Conservation (phyloP, 2,329 filamentous ascomycete genomes). For the Pseudogymnoascus sp. region DNA sequence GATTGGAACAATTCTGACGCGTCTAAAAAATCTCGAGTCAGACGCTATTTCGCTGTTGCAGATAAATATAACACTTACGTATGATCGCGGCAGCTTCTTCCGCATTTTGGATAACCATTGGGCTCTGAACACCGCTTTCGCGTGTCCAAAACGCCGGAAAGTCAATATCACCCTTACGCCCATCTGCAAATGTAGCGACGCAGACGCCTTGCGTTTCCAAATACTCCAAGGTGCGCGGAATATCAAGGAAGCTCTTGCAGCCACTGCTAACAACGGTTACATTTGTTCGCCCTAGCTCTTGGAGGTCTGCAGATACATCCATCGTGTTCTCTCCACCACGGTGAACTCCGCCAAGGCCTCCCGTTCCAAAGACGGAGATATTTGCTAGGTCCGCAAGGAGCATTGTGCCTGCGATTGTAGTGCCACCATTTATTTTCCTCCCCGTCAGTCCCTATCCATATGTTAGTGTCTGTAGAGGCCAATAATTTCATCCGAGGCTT, state of each 20-base stretch:
- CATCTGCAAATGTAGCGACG: conserved; percentile 85
- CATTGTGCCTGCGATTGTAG: conserved; percentile 91
- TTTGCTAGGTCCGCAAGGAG: conserved; percentile 76
- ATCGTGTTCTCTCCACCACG: conserved; percentile 76
- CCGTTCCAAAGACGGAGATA: conserved; percentile 88
- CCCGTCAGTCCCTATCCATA: conserved; percentile 50
- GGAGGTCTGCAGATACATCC: conserved; percentile 93
- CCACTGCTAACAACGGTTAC: conserved; percentile 84
- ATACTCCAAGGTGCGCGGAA: conserved; percentile 75
- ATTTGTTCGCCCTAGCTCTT: conserved; percentile 80
- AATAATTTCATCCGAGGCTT: conserved; percentile 27
- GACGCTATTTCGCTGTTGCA: neutral
- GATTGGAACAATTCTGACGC: conserved; percentile 62
- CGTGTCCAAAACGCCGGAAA: conserved; percentile 91
- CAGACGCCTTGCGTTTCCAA: conserved; percentile 65
- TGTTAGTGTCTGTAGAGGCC: conserved; percentile 9
- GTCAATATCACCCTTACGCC: conserved; percentile 60
- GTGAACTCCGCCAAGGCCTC: conserved; percentile 89
- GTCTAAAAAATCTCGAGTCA: conserved; percentile 33
- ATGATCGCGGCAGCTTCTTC: conserved; percentile 84
- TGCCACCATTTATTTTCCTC: conserved; percentile 71
- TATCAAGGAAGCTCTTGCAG: conserved; percentile 93
- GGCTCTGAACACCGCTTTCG: conserved; percentile 75
- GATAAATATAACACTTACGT: conserved; percentile 36
- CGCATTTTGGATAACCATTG: conserved; percentile 64